Evolutionary conservation across 495 filamentous ascomycete species (phyloP), one percentile per base, ranked within the genome.

Genomic region (Lasiosphaeris hirsuta): DNA sequence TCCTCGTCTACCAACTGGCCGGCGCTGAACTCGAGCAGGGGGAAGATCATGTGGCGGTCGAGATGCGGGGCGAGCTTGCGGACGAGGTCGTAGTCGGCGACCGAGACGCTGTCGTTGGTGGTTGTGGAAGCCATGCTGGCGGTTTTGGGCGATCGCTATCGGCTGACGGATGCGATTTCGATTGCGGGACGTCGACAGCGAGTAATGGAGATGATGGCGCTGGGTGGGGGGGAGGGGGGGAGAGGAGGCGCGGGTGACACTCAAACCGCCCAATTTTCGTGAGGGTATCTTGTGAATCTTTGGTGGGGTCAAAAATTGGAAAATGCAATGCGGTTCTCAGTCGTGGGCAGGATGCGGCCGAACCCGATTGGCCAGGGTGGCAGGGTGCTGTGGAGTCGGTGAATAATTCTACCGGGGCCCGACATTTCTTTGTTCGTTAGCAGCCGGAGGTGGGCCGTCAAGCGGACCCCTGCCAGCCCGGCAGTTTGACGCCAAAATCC

Each of bases 1-100:
- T 84, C 83, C 56, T 82, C 79, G 42, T 82, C 70, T 39, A 66
- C 40, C 6, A 76, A 67, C 62, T 86, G 82, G 50, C 79, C 75
- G 59, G 78, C 78, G 19, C 77, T 68, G 79, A 94, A 95, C 77
- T 96, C 89, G 67, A 97, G 86, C 41, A 97, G 83, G 47, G 91
- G 93, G 77, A 94, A 97, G 66, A 96, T 87, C 59, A 97, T 78
- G 75, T 98, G 94, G 51, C 95, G 88, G 80, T 97, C 95, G 73
- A 98, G 89, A 70, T 96, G 85, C 46, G 87, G 86, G 65, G 96
- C 87, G 63, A 98, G 77, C 72, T 94, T 93, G 62, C 88, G 89
- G 47, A 97, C 78, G 44, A 97, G 68, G 75, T 95, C 89, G 79
- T 95, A 76, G 77, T 77, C 70, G 83, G 74, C 58, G 64, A 80